Evolutionary conservation across 805 yeast genomes (phyloP).

Genomic region (Candida qinlingensis): DNA sequence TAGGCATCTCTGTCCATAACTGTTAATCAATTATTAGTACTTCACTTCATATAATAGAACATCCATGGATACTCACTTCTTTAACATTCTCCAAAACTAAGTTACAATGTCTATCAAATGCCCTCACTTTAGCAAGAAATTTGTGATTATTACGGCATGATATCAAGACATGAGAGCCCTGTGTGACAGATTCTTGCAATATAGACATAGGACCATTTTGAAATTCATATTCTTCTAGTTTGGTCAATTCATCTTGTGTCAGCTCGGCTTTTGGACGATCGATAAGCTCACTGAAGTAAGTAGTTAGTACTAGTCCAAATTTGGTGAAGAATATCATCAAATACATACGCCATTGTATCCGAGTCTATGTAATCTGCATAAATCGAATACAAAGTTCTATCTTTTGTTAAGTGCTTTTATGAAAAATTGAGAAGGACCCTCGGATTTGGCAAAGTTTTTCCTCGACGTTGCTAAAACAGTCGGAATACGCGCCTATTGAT

Average conservation of each 20-base stretch:
- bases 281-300: constrained; percentile 46
- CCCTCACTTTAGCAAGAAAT: constrained; percentile 82
- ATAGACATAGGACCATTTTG: constrained; percentile 87
- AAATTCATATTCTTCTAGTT: constrained; percentile 85
- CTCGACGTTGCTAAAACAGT: neutral
- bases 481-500: neutral
- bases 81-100: constrained; percentile 89
- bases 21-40: neutral
- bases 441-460: neutral
- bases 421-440: neutral
- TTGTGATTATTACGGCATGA: constrained; percentile 93
- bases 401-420: too few relatives aligned
- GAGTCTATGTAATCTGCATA: too few relatives aligned
- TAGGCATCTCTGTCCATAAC: constrained; percentile 61
- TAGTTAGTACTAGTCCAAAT: constrained; percentile 6
- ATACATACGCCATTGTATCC: constrained; percentile 19
- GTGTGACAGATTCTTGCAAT: constrained; percentile 74
- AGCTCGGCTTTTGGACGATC: constrained; percentile 78
- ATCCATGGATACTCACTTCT: constrained; percentile 36
- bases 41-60: neutral
- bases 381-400: neutral
- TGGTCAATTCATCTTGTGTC: constrained; percentile 70
- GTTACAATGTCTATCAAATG: constrained; percentile 94
- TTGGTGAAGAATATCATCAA: too few relatives aligned
- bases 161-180: constrained; percentile 73